A percentile compares a stretch with the other conserved stretches of the same genome.
These are phyloP conservation scores for Scorias spongiosa DNA, from an alignment of 2,329 filamentous ascomycete genomes.

Conservation along the genomic window DNA sequence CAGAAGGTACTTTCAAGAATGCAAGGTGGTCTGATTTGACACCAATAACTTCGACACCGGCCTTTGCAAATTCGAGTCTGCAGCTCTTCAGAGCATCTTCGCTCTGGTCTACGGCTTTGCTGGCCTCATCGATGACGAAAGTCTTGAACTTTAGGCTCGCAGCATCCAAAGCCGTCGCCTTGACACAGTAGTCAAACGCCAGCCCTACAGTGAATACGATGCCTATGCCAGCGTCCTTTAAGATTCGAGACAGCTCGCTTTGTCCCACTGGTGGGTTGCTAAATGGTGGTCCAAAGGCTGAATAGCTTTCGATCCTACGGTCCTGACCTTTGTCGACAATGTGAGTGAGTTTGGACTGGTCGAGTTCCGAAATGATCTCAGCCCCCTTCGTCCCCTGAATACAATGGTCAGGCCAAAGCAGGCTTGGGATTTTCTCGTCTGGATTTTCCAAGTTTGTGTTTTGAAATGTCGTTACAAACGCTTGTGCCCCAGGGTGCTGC, in stretches of 20 bases:
- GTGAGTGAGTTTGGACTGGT: no score
- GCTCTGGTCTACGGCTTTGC: conserved; percentile 51
- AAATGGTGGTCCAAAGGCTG: no score
- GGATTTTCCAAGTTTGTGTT: conserved; percentile 46
- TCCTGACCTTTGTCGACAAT: no score
- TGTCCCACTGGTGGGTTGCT: no score
- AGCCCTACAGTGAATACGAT: conserved; percentile 77
- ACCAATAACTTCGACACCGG: not conserved
- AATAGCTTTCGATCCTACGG: no score
- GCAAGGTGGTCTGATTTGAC: no score
- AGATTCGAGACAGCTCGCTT: conserved; percentile 27
- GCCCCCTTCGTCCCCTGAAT: no score
- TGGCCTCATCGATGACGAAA: conserved; percentile 65
- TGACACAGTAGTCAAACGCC: conserved; percentile 82
- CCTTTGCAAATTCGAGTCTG: not conserved
- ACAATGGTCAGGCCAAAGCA: conserved; percentile 70
- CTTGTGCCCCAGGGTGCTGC: conserved; percentile 54
- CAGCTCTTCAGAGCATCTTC: conserved; percentile 2
- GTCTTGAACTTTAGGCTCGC: conserved; percentile 59
- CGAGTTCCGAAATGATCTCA: no score
- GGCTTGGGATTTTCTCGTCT: conserved; percentile 47
- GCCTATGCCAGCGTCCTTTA: conserved; percentile 47
- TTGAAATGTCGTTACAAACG: conserved; percentile 19
- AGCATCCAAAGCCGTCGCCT: conserved; percentile 65
- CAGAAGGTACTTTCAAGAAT: no score